These are phyloP conservation scores for Ganoderma resinaceum DNA, from an alignment of 1,284 basidiomycete genomes.

Conservation along the genomic window DNA sequence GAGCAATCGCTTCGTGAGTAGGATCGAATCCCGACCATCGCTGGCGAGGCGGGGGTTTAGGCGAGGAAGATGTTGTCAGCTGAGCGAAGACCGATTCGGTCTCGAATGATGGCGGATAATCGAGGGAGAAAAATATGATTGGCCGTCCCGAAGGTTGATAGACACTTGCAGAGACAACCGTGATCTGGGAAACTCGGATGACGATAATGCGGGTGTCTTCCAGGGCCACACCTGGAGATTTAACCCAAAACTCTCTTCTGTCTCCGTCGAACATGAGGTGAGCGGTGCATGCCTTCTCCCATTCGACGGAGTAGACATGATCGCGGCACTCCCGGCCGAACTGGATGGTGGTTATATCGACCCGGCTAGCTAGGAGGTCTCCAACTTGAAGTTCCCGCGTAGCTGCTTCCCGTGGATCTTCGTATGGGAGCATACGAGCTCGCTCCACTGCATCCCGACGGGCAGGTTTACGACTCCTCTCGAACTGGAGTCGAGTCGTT, in stretches of 20 bases:
- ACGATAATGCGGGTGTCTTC: conserved; percentile 44
- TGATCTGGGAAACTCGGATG: conserved; percentile 54
- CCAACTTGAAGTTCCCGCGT: conserved; percentile 33
- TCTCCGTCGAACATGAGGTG: conserved; percentile 50
- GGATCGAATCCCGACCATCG: conserved; percentile 36
- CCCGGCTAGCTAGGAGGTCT: conserved; percentile 38
- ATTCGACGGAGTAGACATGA: conserved; percentile 61
- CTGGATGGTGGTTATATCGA: conserved; percentile 47
- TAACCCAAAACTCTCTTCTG: conserved; percentile 53
- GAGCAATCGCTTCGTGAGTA: conserved; percentile 41
- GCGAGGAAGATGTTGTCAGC: conserved; percentile 38
- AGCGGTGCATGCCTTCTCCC: conserved; percentile 47
- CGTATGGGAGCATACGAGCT: conserved; percentile 52
- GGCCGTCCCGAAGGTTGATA: conserved; percentile 33
- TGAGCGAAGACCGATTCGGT: conserved; percentile 27
- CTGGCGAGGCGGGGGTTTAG: conserved; percentile 26
- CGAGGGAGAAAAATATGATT: conserved; percentile 52
- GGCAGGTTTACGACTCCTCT: conserved; percentile 41
- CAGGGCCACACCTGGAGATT: conserved; percentile 26
- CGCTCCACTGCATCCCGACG: conserved; percentile 48
- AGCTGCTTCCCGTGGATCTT: conserved; percentile 48
- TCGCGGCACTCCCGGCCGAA: conserved; percentile 65
- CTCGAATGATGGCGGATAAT: conserved; percentile 54
- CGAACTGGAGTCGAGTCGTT: conserved; percentile 48
- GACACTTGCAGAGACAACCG: conserved; percentile 44